These are phyloP conservation scores for Phytophthora uliginosa DNA, from an alignment of 352 stramenopile species.

Conservation along the genomic window DNA sequence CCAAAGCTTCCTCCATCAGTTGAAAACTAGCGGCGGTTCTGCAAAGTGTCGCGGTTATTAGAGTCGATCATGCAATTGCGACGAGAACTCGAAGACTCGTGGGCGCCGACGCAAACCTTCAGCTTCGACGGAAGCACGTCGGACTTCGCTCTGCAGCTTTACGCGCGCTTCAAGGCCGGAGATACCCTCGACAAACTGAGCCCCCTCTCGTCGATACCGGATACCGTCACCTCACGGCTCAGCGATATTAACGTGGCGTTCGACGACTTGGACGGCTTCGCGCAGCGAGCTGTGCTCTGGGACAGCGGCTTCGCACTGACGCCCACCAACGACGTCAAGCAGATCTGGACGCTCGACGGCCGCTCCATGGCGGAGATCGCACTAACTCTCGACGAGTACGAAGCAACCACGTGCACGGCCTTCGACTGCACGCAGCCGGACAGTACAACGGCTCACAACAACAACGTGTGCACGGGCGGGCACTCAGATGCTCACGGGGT, in stretches of 20 bases:
- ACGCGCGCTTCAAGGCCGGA: slow-evolving; percentile 25
- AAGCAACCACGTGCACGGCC: slow-evolving; percentile 18
- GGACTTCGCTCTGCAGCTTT: slow-evolving; percentile 44
- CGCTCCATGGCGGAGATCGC: slow-evolving; percentile 45
- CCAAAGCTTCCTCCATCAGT: slow-evolving; percentile 15
- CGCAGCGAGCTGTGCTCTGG: slow-evolving; percentile 70
- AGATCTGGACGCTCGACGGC: slow-evolving; percentile 41
- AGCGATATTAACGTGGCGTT: slow-evolving; percentile 24
- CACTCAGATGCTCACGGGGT: slow-evolving; percentile 31
- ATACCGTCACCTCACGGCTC: slow-evolving; percentile 33
- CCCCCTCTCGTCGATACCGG: slow-evolving; percentile 23
- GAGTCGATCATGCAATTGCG: neutral
- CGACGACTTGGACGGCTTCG: slow-evolving; percentile 34
- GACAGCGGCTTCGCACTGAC: slow-evolving; percentile 55
- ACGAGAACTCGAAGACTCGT: slow-evolving; percentile 19
- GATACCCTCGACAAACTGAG: slow-evolving; percentile 15
- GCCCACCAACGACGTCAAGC: slow-evolving; percentile 18
- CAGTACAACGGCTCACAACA: slow-evolving; percentile 18
- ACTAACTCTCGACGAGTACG: slow-evolving; percentile 32
- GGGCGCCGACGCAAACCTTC: slow-evolving; percentile 25
- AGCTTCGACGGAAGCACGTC: slow-evolving; percentile 41
- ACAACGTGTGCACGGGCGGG: slow-evolving; percentile 24
- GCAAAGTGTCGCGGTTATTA: neutral
- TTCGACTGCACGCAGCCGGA: slow-evolving; percentile 31
- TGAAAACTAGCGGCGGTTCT: slow-evolving; percentile 6